These are phyloP conservation scores for Podospora fimiseda DNA, from an alignment of 495 filamentous ascomycete species.

Conservation along the genomic window DNA sequence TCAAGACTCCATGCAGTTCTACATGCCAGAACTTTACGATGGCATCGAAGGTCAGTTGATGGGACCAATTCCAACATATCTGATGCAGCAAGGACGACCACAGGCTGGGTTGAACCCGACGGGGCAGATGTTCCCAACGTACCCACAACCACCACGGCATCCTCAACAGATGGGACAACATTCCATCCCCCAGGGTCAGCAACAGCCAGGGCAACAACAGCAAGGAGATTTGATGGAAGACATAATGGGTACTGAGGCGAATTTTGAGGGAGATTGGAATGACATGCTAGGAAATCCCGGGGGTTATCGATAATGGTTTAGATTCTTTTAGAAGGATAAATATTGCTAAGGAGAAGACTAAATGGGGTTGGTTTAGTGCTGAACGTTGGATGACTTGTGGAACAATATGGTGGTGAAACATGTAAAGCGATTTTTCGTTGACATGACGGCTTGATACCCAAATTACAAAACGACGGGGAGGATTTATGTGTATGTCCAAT, in stretches of 20 bases:
- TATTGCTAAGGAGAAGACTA: too few species aligned
- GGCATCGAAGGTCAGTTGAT: slow-evolving; percentile 43
- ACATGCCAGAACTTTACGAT: slow-evolving; percentile 38
- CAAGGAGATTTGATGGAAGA: slow-evolving; percentile 37
- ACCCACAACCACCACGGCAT: slow-evolving; percentile 10
- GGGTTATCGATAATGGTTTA: slow-evolving; percentile 7
- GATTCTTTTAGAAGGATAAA: not conserved
- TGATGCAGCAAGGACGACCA: slow-evolving; percentile 32
- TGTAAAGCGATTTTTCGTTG: not conserved
- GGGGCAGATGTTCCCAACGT: slow-evolving; percentile 30
- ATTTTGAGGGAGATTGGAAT: slow-evolving; percentile 22
- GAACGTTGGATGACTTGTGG: not conserved
- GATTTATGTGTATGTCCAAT: too few species aligned
- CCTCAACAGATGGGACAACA: slow-evolving; percentile 11
- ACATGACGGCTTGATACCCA: not conserved
- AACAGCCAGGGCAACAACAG: slow-evolving; percentile 26
- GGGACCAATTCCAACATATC: slow-evolving; percentile 40
- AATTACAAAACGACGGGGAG: not conserved
- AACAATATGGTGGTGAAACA: too few species aligned
- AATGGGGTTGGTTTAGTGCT: not conserved
- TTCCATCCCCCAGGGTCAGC: slow-evolving; percentile 12
- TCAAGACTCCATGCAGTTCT: slow-evolving; percentile 33
- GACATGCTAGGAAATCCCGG: slow-evolving; percentile 19
- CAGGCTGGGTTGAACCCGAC: slow-evolving; percentile 33
- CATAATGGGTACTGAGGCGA: slow-evolving; percentile 30